Evolutionary conservation across 345 rosid genomes (phyloP), one percentile per base, ranked within the genome.

Genomic region (Conringia planisiliqua): DNA sequence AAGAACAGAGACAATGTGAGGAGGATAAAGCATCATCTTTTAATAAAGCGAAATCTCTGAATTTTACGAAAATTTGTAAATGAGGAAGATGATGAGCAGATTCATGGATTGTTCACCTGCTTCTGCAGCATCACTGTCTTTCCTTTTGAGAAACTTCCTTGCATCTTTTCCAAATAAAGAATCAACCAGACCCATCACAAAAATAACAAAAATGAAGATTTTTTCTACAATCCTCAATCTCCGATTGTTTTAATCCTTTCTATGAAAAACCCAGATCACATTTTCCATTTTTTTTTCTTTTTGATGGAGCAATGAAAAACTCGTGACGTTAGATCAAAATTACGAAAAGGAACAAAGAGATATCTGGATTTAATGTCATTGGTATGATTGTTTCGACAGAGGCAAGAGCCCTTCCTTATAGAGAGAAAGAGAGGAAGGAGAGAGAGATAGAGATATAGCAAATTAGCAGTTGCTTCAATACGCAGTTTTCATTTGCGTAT

Each of bases 41-140:
- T 13, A 8, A 27, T 29, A 10, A 63, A 0, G 44, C 0, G 7
- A 68, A 46, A 51, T 26, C 12, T 18, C 43, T 47, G 48, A 51
- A 11, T 10, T 35, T 54, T 17, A 9, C 50, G 11, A 74, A 56
- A 24, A 5, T 0, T 6, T 42, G 22, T 7, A 27, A 61, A 40
- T 0, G 3, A 22, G 10, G 60, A 59, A 22, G 54, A 51, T 13
- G 52, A 51, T 18, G 62, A 18, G n/a, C 5, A 52, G 36, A 18
- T 26, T 20, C 24, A 22, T 22, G 24, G 13, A 14, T 46, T 18
- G 22, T 29, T 35, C 22, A 71, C 98, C 98, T 86, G 97, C 79
- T 78, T 94, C 98, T 51, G 93, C 97, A 54, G 98, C 96, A 77
- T 90, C 97, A 75, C 97, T 94, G 67, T 95, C 96, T 82, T 92